These are phyloP conservation scores for Pseudocercospora fijiensis DNA, from an alignment of 2,329 filamentous ascomycete species.

Conservation along the genomic window DNA sequence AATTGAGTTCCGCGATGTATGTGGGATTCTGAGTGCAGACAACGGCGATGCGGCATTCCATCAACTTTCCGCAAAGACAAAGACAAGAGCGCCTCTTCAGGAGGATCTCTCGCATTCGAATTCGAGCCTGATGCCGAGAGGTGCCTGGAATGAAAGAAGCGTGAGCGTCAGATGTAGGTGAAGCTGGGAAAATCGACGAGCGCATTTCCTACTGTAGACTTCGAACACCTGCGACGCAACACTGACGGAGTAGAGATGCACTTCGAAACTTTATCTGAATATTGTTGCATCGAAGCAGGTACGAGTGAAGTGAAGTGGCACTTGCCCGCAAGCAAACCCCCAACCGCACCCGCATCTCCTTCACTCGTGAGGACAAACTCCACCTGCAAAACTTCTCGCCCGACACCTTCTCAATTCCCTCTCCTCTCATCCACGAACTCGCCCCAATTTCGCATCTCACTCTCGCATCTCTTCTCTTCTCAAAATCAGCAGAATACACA, in stretches of 20 bases:
- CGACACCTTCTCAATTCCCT: neutral
- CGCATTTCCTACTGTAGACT: neutral
- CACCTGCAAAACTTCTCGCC: neutral
- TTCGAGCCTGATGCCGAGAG: neutral
- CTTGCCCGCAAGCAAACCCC: neutral
- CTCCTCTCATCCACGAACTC: constrained; percentile 9
- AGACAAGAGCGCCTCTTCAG: neutral
- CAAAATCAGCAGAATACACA: neutral
- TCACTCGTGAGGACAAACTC: neutral
- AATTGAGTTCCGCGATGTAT: neutral
- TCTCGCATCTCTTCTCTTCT: constrained; percentile 6
- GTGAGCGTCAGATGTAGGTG: neutral
- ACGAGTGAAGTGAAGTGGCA: neutral
- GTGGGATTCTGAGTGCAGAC: neutral
- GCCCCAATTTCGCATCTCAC: constrained; percentile 10
- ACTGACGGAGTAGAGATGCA: neutral
- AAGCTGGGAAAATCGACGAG: neutral
- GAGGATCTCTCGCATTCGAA: neutral
- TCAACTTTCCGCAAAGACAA: neutral
- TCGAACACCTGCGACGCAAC: neutral
- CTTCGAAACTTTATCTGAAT: neutral
- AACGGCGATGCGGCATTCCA: neutral
- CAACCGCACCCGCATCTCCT: neutral
- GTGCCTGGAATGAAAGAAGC: neutral
- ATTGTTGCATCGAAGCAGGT: neutral